Base-by-base conservation (phyloP, 495 filamentous ascomycete species). In the Pseudoneurospora amorphoporcata region DNA sequence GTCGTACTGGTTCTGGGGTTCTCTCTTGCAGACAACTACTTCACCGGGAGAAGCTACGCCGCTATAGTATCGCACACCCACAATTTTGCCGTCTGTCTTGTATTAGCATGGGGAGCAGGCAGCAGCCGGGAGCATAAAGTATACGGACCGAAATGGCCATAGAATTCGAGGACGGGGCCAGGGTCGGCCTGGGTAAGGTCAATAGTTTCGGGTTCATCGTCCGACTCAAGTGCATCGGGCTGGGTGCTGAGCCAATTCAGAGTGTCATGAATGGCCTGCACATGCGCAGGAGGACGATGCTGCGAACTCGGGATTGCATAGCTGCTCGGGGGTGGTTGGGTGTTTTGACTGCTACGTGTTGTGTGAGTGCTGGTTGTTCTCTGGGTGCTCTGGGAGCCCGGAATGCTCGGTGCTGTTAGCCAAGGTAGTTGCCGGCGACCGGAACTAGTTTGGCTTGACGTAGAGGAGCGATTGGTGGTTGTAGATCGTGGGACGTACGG, bases 11-110 rank as follows among this genome's bases (percentile, higher is more conserved):
- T 98, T 98, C 14, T 76, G 71, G 3, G 92, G 90, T 72, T 97
- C 91, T 74, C 94, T 83, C 39, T 79, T 82, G 69, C 92, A 77
- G 38, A 92, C 74, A 2, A 95, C 91, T 72, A 88, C 85, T 78
- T 98, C 94, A 16, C 92, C 91, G 5, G 84, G 69, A 4, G 87
- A 92, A 4, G 92, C 92, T 72, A 87, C 77, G 6, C 93, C 93
- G 37, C 78, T 82, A 80, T 98, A 98, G 79, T 89, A 97, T 69
- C 90, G 86, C 14, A 93, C 85, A 6, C 94, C 94, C 0, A 97
- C 94, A 68, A 95, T 91, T 73, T 94, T 94, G 14, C 84, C 86
- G 8, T 87, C 81, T 74, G 78, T 79, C 12, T 68, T 78, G 65
- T 81, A 78, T 88, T 68, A 79, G 41, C 38, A 38, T 40, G 8